These are phyloP conservation scores for Syncephalastrum contaminatum DNA, from an alignment of 371 early-diverging fungal species.

Conservation along the genomic window DNA sequence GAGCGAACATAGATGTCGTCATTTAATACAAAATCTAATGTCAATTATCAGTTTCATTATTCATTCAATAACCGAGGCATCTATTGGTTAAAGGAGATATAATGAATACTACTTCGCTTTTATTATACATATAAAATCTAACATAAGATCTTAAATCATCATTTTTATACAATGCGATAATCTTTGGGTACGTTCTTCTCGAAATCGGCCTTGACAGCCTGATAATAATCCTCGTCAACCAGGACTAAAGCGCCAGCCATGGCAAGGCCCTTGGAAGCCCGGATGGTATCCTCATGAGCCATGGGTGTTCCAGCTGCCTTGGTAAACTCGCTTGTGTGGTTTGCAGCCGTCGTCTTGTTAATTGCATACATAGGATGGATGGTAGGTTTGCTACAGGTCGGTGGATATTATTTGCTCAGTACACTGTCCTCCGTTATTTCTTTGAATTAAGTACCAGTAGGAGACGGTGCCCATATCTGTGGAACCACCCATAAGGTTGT, in stretches of 20 bases:
- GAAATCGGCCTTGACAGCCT: constrained; percentile 4
- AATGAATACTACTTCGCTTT: too few species aligned
- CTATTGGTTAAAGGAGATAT: too few species aligned
- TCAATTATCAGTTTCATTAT: too few species aligned
- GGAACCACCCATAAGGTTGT: constrained; percentile 42
- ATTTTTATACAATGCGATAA: neutral
- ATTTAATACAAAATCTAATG: too few species aligned
- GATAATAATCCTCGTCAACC: neutral
- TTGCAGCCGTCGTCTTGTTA: constrained; percentile 34
- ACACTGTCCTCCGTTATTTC: constrained; percentile 11
- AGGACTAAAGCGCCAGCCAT: constrained; percentile 5
- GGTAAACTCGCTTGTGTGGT: constrained; percentile 67
- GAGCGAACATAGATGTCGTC: too few species aligned
- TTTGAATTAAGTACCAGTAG: too few species aligned
- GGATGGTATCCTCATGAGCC: constrained; percentile 61
- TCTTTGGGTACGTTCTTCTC: constrained; percentile 2
- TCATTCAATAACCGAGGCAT: too few species aligned
- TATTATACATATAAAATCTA: neutral
- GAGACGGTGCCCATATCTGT: constrained; percentile 81
- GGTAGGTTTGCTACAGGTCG: constrained; percentile 16
- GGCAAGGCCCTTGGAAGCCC: constrained; percentile 2
- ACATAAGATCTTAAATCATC: too few species aligned
- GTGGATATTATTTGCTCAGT: neutral
- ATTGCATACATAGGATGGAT: constrained; percentile 46
- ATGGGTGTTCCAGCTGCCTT: constrained; percentile 50